Conservation (phyloP, 768 basidiomycete genomes). For the Tephrocybe sp. region DNA sequence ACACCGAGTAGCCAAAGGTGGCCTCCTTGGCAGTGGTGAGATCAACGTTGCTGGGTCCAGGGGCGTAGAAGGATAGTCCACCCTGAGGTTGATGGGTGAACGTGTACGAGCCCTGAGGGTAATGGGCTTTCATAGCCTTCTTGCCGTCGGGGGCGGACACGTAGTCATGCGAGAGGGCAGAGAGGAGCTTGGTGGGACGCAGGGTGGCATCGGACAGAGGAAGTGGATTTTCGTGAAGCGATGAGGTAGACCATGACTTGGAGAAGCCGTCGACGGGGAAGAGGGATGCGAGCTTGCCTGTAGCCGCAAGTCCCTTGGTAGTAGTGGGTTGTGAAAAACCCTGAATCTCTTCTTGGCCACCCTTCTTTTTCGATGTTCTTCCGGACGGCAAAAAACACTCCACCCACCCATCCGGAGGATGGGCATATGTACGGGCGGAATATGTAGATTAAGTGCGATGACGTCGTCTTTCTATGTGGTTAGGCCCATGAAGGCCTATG, state of each 20-base stretch:
- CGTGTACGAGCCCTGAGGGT: constrained; percentile 58
- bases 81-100: constrained; percentile 46
- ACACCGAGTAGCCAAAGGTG: constrained; percentile 62
- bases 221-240: constrained; percentile 31
- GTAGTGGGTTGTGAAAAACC: constrained; percentile 10
- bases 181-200: constrained; percentile 38
- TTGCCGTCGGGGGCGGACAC: constrained; percentile 50
- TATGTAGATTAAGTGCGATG: too few species aligned
- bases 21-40: constrained; percentile 64
- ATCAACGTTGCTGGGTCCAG: constrained; percentile 52
- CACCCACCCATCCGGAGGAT: too few species aligned
- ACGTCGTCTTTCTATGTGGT: too few species aligned
- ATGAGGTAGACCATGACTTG: constrained; percentile 49
- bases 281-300: constrained; percentile 28
- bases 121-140: constrained; percentile 50
- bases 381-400: too few species aligned
- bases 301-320: constrained; percentile 5
- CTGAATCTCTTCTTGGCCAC: too few species aligned
- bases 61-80: constrained; percentile 73
- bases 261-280: constrained; percentile 39
- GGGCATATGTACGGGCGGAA: too few species aligned
- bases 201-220: constrained; percentile 46
- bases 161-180: constrained; percentile 39
- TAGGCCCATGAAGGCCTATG: too few species aligned
- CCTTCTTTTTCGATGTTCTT: too few species aligned